phyloP scores from a whole-genome alignment of 2,329 filamentous ascomycete species.

The Hypoxylon sp. region DNA sequence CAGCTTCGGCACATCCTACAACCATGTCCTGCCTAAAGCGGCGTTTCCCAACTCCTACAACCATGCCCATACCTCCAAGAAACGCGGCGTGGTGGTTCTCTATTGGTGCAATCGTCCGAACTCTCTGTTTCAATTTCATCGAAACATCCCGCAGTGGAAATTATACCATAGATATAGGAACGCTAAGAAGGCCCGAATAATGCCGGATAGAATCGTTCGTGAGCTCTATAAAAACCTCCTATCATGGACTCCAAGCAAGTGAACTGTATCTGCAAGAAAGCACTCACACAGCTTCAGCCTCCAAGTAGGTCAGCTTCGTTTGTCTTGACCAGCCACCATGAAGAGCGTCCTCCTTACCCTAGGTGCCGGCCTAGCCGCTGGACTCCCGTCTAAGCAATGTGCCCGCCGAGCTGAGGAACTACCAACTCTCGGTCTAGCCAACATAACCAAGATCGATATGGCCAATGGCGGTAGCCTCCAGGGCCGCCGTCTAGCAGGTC shows the following conservation, averaged over 20 bases:
- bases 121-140: conserved; percentile 32
- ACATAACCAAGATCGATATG: conserved; percentile 48
- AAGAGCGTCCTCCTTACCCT: conserved; percentile 47
- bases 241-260: conserved; percentile 13
- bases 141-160: conserved; percentile 15
- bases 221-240: conserved; percentile 30
- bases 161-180: conserved; percentile 20
- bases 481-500: conserved; percentile 46
- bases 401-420: conserved; percentile 27
- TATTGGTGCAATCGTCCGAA: conserved; percentile 34
- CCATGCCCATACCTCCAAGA: conserved; percentile 13
- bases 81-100: conserved; percentile 32
- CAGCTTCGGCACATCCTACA: conserved; percentile 17
- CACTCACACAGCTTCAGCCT: conserved; percentile 1
- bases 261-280: conserved; percentile 10
- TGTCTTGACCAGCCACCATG: conserved; percentile 38
- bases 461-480: conserved; percentile 30
- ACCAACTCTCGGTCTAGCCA: conserved; percentile 47
- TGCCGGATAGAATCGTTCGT: conserved; percentile 19
- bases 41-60: conserved; percentile 12
- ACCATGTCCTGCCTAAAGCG: conserved; percentile 24
- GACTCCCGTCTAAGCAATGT: conserved; percentile 41
- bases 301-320: background rate
- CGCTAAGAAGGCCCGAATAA: conserved; percentile 35
- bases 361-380: conserved; percentile 45